Evolutionary conservation across 768 basidiomycete genomes (phyloP).

Genomic region (Sporobolomyces pararoseus): DNA sequence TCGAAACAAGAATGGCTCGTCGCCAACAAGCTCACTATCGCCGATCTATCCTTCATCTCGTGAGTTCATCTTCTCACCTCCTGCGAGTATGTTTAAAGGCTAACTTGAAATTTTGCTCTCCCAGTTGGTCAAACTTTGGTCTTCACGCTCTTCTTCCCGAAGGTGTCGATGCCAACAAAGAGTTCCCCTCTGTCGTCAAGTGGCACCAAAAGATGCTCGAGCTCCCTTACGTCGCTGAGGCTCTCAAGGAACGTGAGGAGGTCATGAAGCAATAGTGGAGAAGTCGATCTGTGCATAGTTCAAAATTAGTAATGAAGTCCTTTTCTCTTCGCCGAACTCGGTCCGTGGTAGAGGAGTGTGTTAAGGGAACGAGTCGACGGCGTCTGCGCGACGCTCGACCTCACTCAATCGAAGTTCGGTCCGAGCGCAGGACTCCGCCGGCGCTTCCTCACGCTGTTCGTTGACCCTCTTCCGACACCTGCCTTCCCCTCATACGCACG

Average conservation of each 20-base stretch:
- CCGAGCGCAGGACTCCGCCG: too few relatives aligned
- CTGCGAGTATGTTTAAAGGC: too few relatives aligned
- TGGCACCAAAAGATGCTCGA: constrained; percentile 28
- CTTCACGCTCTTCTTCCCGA: constrained; percentile 31
- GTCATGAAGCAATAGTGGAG: constrained; percentile 10
- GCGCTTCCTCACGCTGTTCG: too few relatives aligned
- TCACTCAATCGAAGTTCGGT: too few relatives aligned
- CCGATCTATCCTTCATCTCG: constrained; percentile 42
- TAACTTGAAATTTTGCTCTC: too few relatives aligned
- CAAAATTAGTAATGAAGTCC: neutral
- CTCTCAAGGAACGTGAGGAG: constrained; percentile 24
- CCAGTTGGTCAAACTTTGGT: constrained; percentile 31
- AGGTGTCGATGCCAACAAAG: constrained; percentile 20
- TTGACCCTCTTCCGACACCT: too few relatives aligned
- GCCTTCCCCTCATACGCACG: too few relatives aligned
- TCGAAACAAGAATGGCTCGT: constrained; percentile 37
- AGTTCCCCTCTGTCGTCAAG: constrained; percentile 21
- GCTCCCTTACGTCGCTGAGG: constrained; percentile 32
- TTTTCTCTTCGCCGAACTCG: too few relatives aligned
- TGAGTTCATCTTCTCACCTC: constrained; percentile 3
- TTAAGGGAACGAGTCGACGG: too few relatives aligned
- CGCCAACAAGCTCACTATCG: constrained; percentile 38
- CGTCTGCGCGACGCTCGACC: too few relatives aligned
- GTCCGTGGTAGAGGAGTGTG: too few relatives aligned
- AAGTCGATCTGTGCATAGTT: neutral